Conservation (phyloP, 345 rosid species). For the Gossypium stocksii region DNA sequence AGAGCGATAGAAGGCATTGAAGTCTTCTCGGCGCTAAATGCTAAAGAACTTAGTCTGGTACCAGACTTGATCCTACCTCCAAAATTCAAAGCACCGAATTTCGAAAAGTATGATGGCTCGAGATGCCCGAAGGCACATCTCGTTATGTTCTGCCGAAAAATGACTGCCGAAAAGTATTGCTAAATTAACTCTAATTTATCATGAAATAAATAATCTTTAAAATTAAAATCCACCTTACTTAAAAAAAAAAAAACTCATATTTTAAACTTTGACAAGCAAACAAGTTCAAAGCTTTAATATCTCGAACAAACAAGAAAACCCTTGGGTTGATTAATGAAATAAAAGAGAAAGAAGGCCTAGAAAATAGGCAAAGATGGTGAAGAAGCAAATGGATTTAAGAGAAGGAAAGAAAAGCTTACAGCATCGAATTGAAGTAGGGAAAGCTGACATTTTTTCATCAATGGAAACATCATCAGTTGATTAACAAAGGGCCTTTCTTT, state of each 20-base stretch:
- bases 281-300: not conserved
- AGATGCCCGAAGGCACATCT: no score
- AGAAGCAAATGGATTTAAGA: not conserved
- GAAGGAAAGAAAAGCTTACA: not conserved
- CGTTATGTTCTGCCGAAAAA: no score
- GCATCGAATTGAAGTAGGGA: not conserved
- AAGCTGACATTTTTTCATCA: conserved; percentile 4
- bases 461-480: not conserved
- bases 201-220: not conserved
- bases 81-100: no score
- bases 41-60: no score
- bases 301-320: not conserved
- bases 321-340: not conserved
- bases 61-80: no score
- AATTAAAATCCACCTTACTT: not conserved
- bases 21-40: no score
- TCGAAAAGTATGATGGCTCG: no score
- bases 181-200: conserved; percentile 4
- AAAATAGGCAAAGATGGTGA: not conserved
- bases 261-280: not conserved
- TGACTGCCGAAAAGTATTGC: no score
- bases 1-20: no score
- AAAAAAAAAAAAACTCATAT: not conserved
- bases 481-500: not conserved
- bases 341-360: not conserved